Base-by-base conservation (phyloP, 768 basidiomycete genomes). In the Trametes villosa region DNA sequence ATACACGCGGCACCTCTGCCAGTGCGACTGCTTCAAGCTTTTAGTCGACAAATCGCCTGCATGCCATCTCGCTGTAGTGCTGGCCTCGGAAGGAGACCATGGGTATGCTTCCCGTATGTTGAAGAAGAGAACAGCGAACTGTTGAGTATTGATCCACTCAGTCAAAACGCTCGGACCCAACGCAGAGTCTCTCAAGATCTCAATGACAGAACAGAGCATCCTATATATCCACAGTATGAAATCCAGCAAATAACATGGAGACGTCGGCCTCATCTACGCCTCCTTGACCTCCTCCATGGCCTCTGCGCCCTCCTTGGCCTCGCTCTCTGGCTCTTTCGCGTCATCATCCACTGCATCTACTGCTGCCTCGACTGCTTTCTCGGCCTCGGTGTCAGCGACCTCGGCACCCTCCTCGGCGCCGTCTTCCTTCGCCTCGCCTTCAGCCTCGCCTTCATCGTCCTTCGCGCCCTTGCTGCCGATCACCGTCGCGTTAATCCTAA, bases 401-500 rank as follows among this genome's bases (percentile, higher is more conserved):
- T 59, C 72, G 63, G 50, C 72, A 57, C 45, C 65, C 40, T 69
- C 69, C 13, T 56, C 68, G 17, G 51, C 64, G 11, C 56, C 60
- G 33, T 55, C 71, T 53, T 62, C 61, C 63, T 48, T 59, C 18
- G 72, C 71, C n/a, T 73, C 71, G 42, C 73, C 76, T 17, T 62
- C 72, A 22, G 74, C 71, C 6, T 66, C 74, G 45, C 76, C 78
- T 29, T 71, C 75, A 2, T 63, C 76, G 11, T 76, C 77, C 60
- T 75, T 78, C 3, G 79, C 78, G 45, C 78, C 77, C 73, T 89
- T 89, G 72, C 88, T 89, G 1, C 87, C 88, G 41, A 87, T 70
- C 30, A 92, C 89, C 33, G 86, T 87, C 29, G 89, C 91, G 70
- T 91, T 92, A 66, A 92, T 82, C 15, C 90, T 92, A 60, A 55